Conservation (phyloP, 2,329 filamentous ascomycete genomes). For the Beauveria scarabaeidicola region DNA sequence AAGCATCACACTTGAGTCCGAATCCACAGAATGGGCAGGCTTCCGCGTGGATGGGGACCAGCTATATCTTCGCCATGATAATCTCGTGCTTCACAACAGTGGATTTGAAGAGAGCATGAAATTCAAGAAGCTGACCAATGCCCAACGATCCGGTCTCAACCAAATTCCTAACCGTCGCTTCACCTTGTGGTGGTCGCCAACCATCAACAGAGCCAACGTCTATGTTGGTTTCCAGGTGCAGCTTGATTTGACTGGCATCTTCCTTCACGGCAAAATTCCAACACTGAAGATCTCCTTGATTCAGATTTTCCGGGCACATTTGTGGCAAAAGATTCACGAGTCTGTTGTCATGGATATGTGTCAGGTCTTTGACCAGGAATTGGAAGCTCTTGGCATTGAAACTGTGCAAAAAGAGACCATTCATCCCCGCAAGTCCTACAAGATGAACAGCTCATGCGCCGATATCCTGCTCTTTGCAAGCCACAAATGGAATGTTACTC, state of each 20-base stretch:
- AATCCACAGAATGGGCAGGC: constrained; percentile 38
- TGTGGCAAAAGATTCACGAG: constrained; percentile 99
- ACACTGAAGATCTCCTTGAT: constrained; percentile 97
- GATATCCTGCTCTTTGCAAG: constrained; percentile 95
- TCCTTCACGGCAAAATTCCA: constrained; percentile 97
- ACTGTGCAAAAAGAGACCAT: constrained; percentile 99
- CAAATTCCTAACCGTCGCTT: constrained; percentile 98
- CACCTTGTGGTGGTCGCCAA: constrained; percentile 94
- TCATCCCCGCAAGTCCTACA: constrained; percentile 97
- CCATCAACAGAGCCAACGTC: constrained; percentile 91
- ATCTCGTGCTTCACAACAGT: constrained; percentile 38
- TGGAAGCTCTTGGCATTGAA: constrained; percentile 92
- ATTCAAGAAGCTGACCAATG: constrained; percentile 98
- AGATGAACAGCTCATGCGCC: constrained; percentile 99
- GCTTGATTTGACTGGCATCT: constrained; percentile 94
- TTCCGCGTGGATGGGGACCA: constrained; percentile 43
- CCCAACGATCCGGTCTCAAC: constrained; percentile 91
- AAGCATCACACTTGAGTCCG: constrained; percentile 33
- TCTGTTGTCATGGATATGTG: constrained; percentile 98
- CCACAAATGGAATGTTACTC: constrained; percentile 97
- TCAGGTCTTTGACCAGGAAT: constrained; percentile 94
- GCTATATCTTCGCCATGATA: constrained; percentile 40
- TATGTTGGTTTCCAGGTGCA: constrained; percentile 99
- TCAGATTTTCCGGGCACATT: constrained; percentile 97
- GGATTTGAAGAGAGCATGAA: constrained; percentile 69